A percentile compares a stretch with the other conserved stretches of the same genome.
These are phyloP conservation scores for Psidium friedrichsthalianum DNA, from an alignment of 345 rosid species.

Conservation along the genomic window DNA sequence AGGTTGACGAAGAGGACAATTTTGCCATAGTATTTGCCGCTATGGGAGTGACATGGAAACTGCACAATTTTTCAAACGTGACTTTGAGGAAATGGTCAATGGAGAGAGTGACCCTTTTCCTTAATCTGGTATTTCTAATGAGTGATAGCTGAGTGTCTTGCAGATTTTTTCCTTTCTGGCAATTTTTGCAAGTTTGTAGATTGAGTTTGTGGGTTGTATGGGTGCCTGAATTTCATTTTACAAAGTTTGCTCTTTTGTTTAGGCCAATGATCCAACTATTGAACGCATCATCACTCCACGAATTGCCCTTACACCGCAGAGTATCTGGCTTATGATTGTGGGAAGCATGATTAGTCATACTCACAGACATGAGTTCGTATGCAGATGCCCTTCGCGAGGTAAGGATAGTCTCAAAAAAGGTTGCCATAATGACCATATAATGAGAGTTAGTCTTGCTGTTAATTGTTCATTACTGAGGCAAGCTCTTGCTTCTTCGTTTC, in stretches of 20 bases:
- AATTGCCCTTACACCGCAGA: constrained; percentile 97
- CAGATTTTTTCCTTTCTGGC: not conserved
- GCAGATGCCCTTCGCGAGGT: constrained; percentile 99
- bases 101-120: constrained; percentile 95
- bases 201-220: not conserved
- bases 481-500: not conserved
- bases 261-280: constrained; percentile 98
- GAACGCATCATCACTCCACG: constrained; percentile 98
- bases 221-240: not conserved
- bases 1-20: constrained; percentile 84
- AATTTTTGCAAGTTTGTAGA: not conserved
- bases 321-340: constrained; percentile 92
- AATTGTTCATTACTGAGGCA: not conserved
- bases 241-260: not conserved
- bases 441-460: not conserved
- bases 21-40: constrained; percentile 98
- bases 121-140: constrained; percentile 52
- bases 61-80: constrained; percentile 94
- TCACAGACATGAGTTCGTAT: constrained; percentile 97
- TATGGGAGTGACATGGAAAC: constrained; percentile 99
- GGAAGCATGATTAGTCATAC: constrained; percentile 92
- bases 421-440: not conserved
- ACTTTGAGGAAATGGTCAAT: constrained; percentile 98
- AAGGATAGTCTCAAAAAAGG: not conserved
- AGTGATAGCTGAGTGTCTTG: not conserved